phyloP scores from a whole-genome alignment of 2,329 filamentous ascomycete genomes.

The Penicillium sp. region DNA sequence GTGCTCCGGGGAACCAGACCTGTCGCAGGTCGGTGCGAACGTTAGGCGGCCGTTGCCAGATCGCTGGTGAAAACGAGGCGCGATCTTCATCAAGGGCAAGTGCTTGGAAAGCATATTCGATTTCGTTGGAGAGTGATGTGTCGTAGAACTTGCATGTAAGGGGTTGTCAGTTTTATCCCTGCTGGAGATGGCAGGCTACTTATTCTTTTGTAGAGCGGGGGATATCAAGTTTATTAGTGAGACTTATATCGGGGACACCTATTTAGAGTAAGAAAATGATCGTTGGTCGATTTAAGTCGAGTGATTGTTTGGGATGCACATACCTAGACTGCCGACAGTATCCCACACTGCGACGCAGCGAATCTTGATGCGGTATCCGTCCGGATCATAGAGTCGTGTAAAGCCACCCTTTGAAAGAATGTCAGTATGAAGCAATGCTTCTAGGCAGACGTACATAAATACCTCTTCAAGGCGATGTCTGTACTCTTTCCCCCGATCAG shows the following conservation, averaged over 20 bases:
- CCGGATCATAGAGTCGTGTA: conserved; percentile 20
- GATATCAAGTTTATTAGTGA: conserved; percentile 16
- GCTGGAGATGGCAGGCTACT: conserved; percentile 4
- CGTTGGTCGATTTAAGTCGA: background rate
- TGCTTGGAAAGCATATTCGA: conserved; percentile 41
- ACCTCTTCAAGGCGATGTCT: conserved; percentile 21
- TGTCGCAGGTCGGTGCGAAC: conserved; percentile 44
- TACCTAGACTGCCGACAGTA: conserved; percentile 35
- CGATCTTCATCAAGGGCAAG: conserved; percentile 38
- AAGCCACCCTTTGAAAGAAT: conserved; percentile 7
- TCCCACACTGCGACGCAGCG: conserved; percentile 37
- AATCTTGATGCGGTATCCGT: conserved; percentile 30
- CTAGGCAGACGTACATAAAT: background rate
- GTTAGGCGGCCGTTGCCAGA: conserved; percentile 35
- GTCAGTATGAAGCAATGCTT: background rate
- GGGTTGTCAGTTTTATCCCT: conserved; percentile 9
- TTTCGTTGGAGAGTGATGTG: conserved; percentile 32
- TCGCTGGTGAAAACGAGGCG: conserved; percentile 34
- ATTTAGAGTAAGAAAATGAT: background rate
- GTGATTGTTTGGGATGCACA: background rate
- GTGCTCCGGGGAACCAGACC: conserved; percentile 54
- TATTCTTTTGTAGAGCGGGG: conserved; percentile 28
- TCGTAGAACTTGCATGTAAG: conserved; percentile 37
- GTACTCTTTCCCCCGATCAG: conserved; percentile 16
- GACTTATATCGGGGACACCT: conserved; percentile 35